phyloP scores from a whole-genome alignment of 2,329 filamentous ascomycete genomes.

The Lasiodiplodia theobromae region DNA sequence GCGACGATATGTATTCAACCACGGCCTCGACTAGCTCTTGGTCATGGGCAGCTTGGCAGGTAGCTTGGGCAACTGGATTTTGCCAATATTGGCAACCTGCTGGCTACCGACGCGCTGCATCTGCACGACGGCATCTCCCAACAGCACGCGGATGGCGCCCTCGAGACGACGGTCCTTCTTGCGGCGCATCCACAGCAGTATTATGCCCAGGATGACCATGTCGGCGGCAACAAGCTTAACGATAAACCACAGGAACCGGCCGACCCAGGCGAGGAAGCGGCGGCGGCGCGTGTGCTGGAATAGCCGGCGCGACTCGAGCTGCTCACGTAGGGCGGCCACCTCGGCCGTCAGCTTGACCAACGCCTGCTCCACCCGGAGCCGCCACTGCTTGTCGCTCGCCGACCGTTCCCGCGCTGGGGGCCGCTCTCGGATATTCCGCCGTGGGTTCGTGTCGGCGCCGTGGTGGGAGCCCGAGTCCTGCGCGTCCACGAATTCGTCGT shows the following conservation, averaged over 20 bases:
- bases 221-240: conserved; percentile 80
- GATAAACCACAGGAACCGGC: conserved; percentile 72
- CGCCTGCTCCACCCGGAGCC: conserved; percentile 81
- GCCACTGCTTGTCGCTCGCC: conserved; percentile 67
- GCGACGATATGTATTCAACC: background rate
- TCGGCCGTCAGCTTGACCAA: conserved; percentile 91
- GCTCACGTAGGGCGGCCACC: conserved; percentile 88
- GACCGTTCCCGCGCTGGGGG: background rate
- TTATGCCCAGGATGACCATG: conserved; percentile 67
- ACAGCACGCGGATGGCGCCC: conserved; percentile 72
- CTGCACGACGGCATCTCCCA: conserved; percentile 57
- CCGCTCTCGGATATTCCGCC: conserved; percentile 1
- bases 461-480: conserved; percentile 53
- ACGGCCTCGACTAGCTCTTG: conserved; percentile 31
- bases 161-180: conserved; percentile 75
- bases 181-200: conserved; percentile 75
- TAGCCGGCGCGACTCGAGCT: conserved; percentile 79
- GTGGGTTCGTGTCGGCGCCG: conserved; percentile 29
- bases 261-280: conserved; percentile 72
- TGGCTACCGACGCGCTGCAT: conserved; percentile 44
- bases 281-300: conserved; percentile 70
- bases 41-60: conserved; percentile 35
- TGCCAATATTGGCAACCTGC: conserved; percentile 34
- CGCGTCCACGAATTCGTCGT: conserved; percentile 58
- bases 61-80: conserved; percentile 38